Evolutionary conservation across 2,329 filamentous ascomycete genomes (phyloP).

Genomic region (Aspergillus clavatus): DNA sequence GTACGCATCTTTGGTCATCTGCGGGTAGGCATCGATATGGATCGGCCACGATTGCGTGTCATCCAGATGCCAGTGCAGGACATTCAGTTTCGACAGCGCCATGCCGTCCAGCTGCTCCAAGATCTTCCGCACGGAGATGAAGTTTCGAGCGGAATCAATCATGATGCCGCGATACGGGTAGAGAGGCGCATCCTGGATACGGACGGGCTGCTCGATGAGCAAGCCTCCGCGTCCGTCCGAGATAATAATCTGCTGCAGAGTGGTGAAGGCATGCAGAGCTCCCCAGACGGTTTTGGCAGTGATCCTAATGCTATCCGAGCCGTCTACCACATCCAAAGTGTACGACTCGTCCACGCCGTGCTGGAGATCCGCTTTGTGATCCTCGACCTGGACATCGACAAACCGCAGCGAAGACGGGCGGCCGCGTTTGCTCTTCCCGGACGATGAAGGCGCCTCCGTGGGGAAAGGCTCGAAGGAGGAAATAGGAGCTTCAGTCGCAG

Average conservation of each 20-base stretch:
- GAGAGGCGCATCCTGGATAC: slow-evolving; percentile 47
- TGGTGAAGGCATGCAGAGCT: slow-evolving; percentile 53
- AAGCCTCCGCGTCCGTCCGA: slow-evolving; percentile 42
- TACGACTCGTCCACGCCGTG: slow-evolving; percentile 57
- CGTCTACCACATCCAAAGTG: slow-evolving; percentile 41
- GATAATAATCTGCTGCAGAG: slow-evolving; percentile 54
- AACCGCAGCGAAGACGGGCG: slow-evolving; percentile 31
- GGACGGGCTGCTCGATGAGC: slow-evolving; percentile 51
- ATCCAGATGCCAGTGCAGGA: slow-evolving; percentile 55
- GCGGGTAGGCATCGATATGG: slow-evolving; percentile 46
- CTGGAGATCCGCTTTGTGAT: slow-evolving; percentile 47
- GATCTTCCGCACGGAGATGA: slow-evolving; percentile 49
- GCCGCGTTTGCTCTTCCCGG: slow-evolving; percentile 28
- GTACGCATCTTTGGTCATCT: slow-evolving; percentile 53
- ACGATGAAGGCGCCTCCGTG: slow-evolving; percentile 26
- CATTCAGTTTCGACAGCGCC: slow-evolving; percentile 54
- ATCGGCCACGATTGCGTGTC: slow-evolving; percentile 55
- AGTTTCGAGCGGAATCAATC: slow-evolving; percentile 54
- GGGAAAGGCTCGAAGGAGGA: slow-evolving; percentile 50
- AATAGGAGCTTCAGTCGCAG: slow-evolving; percentile 50
- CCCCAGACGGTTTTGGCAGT: slow-evolving; percentile 51
- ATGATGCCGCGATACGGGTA: slow-evolving; percentile 54
- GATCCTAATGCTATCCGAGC: slow-evolving; percentile 43
- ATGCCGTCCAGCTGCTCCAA: slow-evolving; percentile 53
- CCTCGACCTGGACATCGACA: slow-evolving; percentile 45